phyloP scores from a whole-genome alignment of 768 basidiomycete species.

The Calocybe gangraenosa region DNA sequence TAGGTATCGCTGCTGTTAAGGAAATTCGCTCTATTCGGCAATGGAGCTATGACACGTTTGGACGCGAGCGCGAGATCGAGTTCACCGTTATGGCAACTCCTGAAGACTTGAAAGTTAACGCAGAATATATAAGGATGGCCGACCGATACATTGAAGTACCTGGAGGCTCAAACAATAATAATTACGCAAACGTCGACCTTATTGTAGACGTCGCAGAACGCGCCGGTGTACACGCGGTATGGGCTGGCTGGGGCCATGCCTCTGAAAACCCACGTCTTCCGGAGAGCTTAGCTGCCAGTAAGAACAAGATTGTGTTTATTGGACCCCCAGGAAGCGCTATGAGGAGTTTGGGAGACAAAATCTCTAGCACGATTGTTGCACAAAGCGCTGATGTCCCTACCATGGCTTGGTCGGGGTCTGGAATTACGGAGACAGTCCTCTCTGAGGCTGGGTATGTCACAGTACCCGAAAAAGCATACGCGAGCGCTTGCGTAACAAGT shows the following conservation, averaged over 20 bases:
- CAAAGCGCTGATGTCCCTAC: slow-evolving; percentile 95
- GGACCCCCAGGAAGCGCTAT: slow-evolving; percentile 98
- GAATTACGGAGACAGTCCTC: slow-evolving; percentile 82
- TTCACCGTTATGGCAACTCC: slow-evolving; percentile 99
- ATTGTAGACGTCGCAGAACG: slow-evolving; percentile 98
- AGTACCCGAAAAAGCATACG: slow-evolving; percentile 89
- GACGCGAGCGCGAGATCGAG: slow-evolving; percentile 91
- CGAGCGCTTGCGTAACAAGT: slow-evolving; percentile 79
- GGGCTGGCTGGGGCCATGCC: slow-evolving; percentile 99
- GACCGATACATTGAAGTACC: slow-evolving; percentile 99
- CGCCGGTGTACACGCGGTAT: slow-evolving; percentile 96
- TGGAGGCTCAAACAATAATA: slow-evolving; percentile 98
- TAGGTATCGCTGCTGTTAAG: slow-evolving; percentile 97
- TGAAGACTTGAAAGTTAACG: slow-evolving; percentile 97
- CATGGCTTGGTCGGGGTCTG: slow-evolving; percentile 98
- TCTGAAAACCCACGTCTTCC: slow-evolving; percentile 98
- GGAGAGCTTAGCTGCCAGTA: slow-evolving; percentile 86
- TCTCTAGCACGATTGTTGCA: slow-evolving; percentile 98
- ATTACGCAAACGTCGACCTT: slow-evolving; percentile 98
- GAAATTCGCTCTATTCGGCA: slow-evolving; percentile 98
- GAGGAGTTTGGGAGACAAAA: slow-evolving; percentile 99
- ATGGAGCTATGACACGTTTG: slow-evolving; percentile 99
- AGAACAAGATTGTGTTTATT: slow-evolving; percentile 97
- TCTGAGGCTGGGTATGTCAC: slow-evolving; percentile 88
- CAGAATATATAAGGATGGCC: slow-evolving; percentile 99